Conservation (phyloP, 768 basidiomycete genomes). For the Fistulinella prunicolor region DNA sequence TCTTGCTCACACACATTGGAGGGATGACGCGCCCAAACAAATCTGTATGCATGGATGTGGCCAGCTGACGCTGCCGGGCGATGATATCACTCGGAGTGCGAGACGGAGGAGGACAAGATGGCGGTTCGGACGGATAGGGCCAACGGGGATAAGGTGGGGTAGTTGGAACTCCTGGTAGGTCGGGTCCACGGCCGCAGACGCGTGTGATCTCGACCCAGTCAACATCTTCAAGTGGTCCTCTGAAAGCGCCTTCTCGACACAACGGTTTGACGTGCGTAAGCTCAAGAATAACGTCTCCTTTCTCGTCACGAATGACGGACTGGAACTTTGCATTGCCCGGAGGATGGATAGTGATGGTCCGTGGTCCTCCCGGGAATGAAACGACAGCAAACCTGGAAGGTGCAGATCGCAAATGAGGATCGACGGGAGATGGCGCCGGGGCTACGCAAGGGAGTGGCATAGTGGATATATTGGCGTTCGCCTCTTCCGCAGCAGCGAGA, state of each 20-base stretch:
- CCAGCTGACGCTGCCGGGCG: constrained; percentile 8
- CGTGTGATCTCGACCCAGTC: constrained; percentile 5
- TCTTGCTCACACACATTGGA: background rate
- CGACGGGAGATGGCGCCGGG: background rate
- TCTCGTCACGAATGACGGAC: constrained; percentile 16
- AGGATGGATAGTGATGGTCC: constrained; percentile 23
- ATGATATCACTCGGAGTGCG: constrained; percentile 6
- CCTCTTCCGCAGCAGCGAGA: background rate
- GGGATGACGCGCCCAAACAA: constrained; percentile 8
- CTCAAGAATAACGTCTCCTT: constrained; percentile 13
- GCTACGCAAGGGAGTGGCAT: background rate
- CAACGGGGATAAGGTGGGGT: constrained; percentile 7
- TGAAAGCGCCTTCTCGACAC: constrained; percentile 22
- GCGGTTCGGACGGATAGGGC: constrained; percentile 7
- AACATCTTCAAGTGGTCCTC: constrained; percentile 4
- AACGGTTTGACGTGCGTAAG: constrained; percentile 11
- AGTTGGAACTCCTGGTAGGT: background rate
- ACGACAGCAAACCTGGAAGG: constrained; percentile 6
- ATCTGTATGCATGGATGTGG: constrained; percentile 6
- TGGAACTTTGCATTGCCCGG: constrained; percentile 12
- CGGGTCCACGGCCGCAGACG: constrained; percentile 14
- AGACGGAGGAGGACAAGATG: background rate
- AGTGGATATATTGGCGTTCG: background rate
- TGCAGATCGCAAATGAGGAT: background rate
- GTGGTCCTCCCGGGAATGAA: constrained; percentile 20